phyloP scores from a whole-genome alignment of 2,329 filamentous ascomycete species.

The Neofusicoccum sp. region DNA sequence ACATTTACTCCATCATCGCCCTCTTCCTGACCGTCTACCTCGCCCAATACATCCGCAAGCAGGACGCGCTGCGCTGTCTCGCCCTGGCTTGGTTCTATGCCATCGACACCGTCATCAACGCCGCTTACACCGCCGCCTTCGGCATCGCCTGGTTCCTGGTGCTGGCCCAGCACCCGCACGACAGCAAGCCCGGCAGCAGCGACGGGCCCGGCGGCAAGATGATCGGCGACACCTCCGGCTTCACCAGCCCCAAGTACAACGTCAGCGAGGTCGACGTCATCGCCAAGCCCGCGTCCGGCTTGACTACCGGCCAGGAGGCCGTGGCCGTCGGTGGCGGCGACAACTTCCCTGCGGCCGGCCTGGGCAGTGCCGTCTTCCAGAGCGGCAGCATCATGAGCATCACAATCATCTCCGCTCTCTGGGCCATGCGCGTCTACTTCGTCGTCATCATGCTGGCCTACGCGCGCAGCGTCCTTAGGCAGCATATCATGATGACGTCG shows the following conservation, averaged over 20 bases:
- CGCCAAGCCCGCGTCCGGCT: slow-evolving; percentile 46
- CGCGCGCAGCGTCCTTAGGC: slow-evolving; percentile 72
- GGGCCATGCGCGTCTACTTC: slow-evolving; percentile 77
- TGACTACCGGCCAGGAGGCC: slow-evolving; percentile 52
- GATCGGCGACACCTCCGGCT: slow-evolving; percentile 63
- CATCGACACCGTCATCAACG: slow-evolving; percentile 78
- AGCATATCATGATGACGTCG: slow-evolving; percentile 54
- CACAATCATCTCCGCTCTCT: slow-evolving; percentile 70
- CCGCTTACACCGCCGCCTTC: slow-evolving; percentile 77
- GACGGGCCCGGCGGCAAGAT: slow-evolving; percentile 49
- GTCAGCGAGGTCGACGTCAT: slow-evolving; percentile 57
- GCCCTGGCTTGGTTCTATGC: slow-evolving; percentile 82
- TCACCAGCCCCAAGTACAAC: slow-evolving; percentile 63
- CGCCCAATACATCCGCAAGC: slow-evolving; percentile 74
- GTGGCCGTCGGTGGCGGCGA: slow-evolving; percentile 46
- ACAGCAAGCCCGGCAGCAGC: slow-evolving; percentile 39
- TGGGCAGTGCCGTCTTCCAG: slow-evolving; percentile 65
- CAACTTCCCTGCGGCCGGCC: slow-evolving; percentile 36
- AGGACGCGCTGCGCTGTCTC: slow-evolving; percentile 75
- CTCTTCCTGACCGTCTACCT: slow-evolving; percentile 68
- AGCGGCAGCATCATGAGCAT: slow-evolving; percentile 73
- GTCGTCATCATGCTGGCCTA: slow-evolving; percentile 80
- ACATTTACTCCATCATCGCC: slow-evolving; percentile 77
- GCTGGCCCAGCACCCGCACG: slow-evolving; percentile 58
- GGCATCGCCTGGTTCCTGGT: slow-evolving; percentile 82